Conservation (phyloP, 495 filamentous ascomycete genomes). For the Platismatia glauca region DNA sequence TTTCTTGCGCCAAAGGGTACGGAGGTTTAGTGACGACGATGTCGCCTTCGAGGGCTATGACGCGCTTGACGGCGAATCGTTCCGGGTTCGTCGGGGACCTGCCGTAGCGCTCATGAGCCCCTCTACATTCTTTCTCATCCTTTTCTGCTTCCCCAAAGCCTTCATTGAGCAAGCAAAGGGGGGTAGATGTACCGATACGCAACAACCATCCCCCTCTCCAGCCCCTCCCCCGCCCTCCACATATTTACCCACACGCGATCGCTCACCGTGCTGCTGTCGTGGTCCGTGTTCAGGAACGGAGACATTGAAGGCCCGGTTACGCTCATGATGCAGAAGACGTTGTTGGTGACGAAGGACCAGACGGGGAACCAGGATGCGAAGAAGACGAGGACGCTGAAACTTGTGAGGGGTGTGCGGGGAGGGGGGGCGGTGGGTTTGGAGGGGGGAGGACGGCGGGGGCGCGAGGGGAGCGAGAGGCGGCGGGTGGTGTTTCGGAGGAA, state of each 20-base stretch:
- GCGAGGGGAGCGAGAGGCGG: background rate
- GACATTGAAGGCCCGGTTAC: slow-evolving; percentile 69
- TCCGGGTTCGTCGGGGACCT: slow-evolving; percentile 58
- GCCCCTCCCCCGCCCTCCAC: slow-evolving; percentile 31
- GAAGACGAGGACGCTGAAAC: slow-evolving; percentile 3
- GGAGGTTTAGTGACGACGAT: slow-evolving; percentile 52
- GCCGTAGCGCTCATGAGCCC: background rate
- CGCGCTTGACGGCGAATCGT: slow-evolving; percentile 55
- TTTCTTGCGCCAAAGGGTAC: slow-evolving; percentile 46
- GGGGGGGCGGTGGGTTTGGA: background rate
- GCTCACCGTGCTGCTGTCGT: slow-evolving; percentile 32
- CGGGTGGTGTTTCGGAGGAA: background rate
- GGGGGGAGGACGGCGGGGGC: background rate
- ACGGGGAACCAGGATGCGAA: background rate
- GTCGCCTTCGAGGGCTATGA: slow-evolving; percentile 64
- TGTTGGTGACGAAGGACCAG: slow-evolving; percentile 49
- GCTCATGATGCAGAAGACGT: slow-evolving; percentile 52
- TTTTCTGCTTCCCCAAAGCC: background rate
- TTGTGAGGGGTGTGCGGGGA: too few species aligned
- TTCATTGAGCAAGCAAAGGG: background rate
- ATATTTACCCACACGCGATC: slow-evolving; percentile 44
- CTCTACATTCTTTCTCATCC: background rate
- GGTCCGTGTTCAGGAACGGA: slow-evolving; percentile 62
- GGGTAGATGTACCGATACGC: slow-evolving; percentile 40
- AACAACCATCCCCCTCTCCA: slow-evolving; percentile 48